These are phyloP conservation scores for Coemansia sp. DNA, from an alignment of 192 early-diverging fungal genomes.

Conservation along the genomic window DNA sequence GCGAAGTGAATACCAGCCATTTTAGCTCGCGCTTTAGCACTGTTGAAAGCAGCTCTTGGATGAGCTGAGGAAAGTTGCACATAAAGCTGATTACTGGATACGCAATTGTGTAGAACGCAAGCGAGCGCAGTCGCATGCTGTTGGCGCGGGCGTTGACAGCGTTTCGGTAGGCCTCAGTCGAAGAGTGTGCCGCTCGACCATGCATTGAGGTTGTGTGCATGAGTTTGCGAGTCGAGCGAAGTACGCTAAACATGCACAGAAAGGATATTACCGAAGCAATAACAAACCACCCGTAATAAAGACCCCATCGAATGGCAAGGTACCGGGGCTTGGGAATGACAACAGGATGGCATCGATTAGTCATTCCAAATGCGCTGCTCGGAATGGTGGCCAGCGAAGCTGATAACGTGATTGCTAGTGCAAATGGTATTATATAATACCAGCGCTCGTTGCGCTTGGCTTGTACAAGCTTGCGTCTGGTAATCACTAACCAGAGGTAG, in stretches of 20 bases:
- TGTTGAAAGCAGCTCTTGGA: slow-evolving; percentile 42
- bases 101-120: slow-evolving; percentile 49
- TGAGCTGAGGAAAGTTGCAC: slow-evolving; percentile 44
- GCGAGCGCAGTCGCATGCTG: slow-evolving; percentile 46
- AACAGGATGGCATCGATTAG: slow-evolving; percentile 24
- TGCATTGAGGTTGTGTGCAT: slow-evolving; percentile 29
- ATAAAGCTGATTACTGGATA: slow-evolving; percentile 48
- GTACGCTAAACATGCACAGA: slow-evolving; percentile 44
- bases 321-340: slow-evolving; percentile 22
- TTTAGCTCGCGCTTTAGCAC: slow-evolving; percentile 15
- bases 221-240: slow-evolving; percentile 30
- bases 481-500: slow-evolving; percentile 53
- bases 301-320: slow-evolving; percentile 40
- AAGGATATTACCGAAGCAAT: slow-evolving; percentile 41
- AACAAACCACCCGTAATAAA: slow-evolving; percentile 54
- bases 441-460: slow-evolving; percentile 49
- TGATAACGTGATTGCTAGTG: slow-evolving; percentile 31
- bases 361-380: slow-evolving; percentile 27
- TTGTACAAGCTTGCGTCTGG: slow-evolving; percentile 32
- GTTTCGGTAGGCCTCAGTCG: slow-evolving; percentile 45
- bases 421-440: slow-evolving; percentile 47
- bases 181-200: slow-evolving; percentile 4
- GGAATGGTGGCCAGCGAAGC: slow-evolving; percentile 35
- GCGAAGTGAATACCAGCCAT: slow-evolving; percentile 18
- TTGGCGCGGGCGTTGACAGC: slow-evolving; percentile 52